Conservation (phyloP, 1,139 yeast genomes). For the Geotrichum aggregatum region DNA sequence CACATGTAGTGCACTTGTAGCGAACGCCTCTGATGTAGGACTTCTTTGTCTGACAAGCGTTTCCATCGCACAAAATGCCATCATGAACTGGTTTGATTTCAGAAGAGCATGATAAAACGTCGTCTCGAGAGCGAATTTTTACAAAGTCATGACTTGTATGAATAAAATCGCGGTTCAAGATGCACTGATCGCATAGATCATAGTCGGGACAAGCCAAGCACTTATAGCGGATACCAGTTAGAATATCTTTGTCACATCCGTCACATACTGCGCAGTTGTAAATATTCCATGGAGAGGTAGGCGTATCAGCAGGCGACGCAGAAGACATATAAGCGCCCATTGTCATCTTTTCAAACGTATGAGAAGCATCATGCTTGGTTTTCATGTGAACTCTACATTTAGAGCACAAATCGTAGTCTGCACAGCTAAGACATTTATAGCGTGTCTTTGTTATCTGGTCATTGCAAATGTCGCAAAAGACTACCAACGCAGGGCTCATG, state of each 20-base stretch:
- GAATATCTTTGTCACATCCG: constrained; percentile 22
- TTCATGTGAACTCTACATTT: constrained; percentile 1
- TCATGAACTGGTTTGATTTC: constrained; percentile 25
- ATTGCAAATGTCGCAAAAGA: constrained; percentile 8
- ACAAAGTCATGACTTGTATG: constrained; percentile 29
- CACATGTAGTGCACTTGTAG: constrained; percentile 50
- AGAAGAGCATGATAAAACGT: constrained; percentile 6
- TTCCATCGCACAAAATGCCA: constrained; percentile 42
- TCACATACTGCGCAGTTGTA: constrained; percentile 18
- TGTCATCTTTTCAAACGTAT: constrained; percentile 1
- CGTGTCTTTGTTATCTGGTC: not conserved
- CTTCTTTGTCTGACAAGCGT: constrained; percentile 37
- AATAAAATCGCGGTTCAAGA: not conserved
- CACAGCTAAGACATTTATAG: constrained; percentile 2
- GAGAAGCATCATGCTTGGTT: not conserved
- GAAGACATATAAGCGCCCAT: not conserved
- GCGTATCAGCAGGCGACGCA: not conserved
- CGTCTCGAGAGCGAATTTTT: constrained; percentile 19
- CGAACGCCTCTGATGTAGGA: constrained; percentile 43
- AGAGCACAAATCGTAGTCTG: constrained; percentile 9
- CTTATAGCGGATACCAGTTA: constrained; percentile 43
- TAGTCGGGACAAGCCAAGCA: constrained; percentile 47
- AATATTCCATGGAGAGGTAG: not conserved
- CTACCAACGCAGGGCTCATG: not conserved
- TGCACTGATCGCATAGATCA: constrained; percentile 47